Evolutionary conservation across 306 rosid species (phyloP), one percentile per base, ranked within the genome.

Genomic region (Luffa acutangula): DNA sequence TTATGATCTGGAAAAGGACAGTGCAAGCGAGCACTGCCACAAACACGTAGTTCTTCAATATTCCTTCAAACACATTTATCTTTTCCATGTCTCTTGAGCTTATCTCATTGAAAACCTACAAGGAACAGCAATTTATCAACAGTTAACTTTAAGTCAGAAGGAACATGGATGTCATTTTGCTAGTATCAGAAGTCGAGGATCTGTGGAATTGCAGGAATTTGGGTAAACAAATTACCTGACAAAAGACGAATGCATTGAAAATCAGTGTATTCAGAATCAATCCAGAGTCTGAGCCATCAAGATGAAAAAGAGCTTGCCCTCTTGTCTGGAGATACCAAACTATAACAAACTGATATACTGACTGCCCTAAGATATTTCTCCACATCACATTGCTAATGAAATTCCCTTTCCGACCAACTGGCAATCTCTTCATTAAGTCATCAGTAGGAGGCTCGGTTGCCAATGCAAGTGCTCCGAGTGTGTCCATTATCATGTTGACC

Each of bases 401-500:
- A 87, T 93, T 95, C 79, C 99, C 99, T 84, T 89, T 95, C 89
- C 99, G 86, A 34, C 99, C 99, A 86, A 95, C 99, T 2, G 99
- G 99, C 17, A 87, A 25, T 85, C 93, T 90, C 80, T 93, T 93
- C 99, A 95, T 95, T 82, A 95, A 82, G 54, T 91, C 96, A 21
- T 90, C 92, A 31, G 63, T 91, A 15, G 99, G 99, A 74, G 97
- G 99, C 82, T 95, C 97, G 0, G 99, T 95, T 81, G 99, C 99
- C 53, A 95, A 83, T 59, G 97, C 99, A 87, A 95, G 97, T 43
- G 99, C 99, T 85, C 99, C 99, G 64, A 95, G 88, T 82, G 99
- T 95, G 83, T 95, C 99, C 99, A 93, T 95, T 84, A 95, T 95
- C 98, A 95, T 95, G 87, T 95, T 95, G 82, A 95, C 98, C 98